Conservation (phyloP, 495 filamentous ascomycete genomes). For the Viridothelium virens region DNA sequence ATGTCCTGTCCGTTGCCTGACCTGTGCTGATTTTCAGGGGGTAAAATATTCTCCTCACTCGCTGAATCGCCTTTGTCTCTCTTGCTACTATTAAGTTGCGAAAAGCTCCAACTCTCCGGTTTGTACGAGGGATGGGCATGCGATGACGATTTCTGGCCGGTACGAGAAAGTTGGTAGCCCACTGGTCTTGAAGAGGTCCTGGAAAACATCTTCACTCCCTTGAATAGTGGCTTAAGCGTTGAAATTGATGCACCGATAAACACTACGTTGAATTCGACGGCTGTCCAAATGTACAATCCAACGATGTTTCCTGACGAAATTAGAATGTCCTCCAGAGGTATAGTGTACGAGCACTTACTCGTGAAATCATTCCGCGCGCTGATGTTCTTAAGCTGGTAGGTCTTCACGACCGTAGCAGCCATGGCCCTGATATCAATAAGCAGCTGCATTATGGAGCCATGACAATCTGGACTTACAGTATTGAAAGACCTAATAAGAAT, state of each 20-base stretch:
- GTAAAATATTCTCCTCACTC: slow-evolving; percentile 7
- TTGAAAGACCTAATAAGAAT: background rate
- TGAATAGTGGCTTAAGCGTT: background rate
- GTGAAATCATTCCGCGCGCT: slow-evolving; percentile 1
- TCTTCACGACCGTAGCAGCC: slow-evolving; percentile 5
- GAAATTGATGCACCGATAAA: slow-evolving; percentile 1
- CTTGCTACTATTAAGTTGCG: background rate
- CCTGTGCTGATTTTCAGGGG: background rate
- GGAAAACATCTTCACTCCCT: background rate
- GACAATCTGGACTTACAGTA: background rate
- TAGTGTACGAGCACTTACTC: background rate
- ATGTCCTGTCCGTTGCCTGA: background rate
- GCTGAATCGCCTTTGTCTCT: background rate
- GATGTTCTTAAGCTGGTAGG: slow-evolving; percentile 4
- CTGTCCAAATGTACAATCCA: background rate
- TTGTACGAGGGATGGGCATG: background rate
- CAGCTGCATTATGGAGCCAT: too few relatives aligned
- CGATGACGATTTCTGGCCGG: background rate
- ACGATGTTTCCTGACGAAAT: background rate
- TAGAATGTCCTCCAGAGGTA: background rate
- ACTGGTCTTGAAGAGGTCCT: background rate
- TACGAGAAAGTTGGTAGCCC: background rate
- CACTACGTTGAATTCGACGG: slow-evolving; percentile 3
- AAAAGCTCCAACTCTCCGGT: background rate
- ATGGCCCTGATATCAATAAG: background rate